phyloP scores from a whole-genome alignment of 1,284 basidiomycete genomes.

The Irpex sp. region DNA sequence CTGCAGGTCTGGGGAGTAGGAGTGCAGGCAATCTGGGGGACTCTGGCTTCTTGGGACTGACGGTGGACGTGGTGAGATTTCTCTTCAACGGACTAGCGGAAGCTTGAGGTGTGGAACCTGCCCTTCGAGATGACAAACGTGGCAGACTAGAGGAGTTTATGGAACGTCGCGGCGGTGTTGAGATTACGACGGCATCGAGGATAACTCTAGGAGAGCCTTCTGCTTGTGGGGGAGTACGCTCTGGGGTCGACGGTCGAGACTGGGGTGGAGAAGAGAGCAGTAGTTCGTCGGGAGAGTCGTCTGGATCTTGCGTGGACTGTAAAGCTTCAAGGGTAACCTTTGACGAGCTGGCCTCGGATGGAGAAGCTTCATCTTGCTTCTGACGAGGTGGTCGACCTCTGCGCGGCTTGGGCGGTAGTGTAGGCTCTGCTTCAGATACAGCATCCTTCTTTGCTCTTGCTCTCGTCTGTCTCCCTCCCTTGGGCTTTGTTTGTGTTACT shows the following conservation, averaged over 20 bases:
- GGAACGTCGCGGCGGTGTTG: constrained; percentile 22
- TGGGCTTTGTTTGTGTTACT: neutral
- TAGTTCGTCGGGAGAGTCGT: constrained; percentile 31
- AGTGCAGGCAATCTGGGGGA: neutral
- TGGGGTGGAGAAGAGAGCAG: constrained; percentile 26
- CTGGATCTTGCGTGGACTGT: neutral
- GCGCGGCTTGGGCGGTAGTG: neutral
- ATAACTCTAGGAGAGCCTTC: constrained; percentile 27
- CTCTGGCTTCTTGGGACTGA: neutral
- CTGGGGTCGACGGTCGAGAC: constrained; percentile 26
- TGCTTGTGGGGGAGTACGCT: constrained; percentile 11
- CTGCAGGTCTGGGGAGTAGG: neutral
- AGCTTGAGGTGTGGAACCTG: neutral
- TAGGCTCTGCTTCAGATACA: neutral
- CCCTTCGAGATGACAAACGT: neutral
- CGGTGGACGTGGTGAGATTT: neutral
- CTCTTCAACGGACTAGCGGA: neutral
- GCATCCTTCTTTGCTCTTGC: neutral
- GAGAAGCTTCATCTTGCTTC: neutral
- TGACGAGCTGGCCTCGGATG: constrained; percentile 6
- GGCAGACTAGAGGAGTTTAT: neutral
- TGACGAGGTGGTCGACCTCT: neutral
- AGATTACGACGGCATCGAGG: constrained; percentile 39
- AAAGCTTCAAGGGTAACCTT: constrained; percentile 13
- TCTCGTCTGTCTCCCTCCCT: neutral